These are phyloP conservation scores for Coniella lustricola DNA, from an alignment of 2,329 filamentous ascomycete species.

Conservation along the genomic window DNA sequence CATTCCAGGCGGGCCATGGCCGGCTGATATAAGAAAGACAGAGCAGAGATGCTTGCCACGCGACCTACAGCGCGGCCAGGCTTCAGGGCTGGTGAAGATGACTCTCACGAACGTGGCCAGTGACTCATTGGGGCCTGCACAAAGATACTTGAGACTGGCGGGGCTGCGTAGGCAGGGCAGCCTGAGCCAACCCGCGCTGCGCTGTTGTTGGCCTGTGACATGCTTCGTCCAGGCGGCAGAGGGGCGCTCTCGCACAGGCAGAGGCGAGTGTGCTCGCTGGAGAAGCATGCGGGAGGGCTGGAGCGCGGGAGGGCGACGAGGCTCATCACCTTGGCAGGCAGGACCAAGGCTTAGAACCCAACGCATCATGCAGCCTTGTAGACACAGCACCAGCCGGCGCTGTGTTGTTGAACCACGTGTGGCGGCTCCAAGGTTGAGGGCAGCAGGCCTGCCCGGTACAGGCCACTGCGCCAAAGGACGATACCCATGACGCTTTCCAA, in stretches of 20 bases:
- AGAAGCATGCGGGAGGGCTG: neutral
- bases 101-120: neutral
- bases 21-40: constrained; percentile 1
- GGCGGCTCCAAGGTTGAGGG: constrained; percentile 3
- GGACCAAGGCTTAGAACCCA: neutral
- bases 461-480: neutral
- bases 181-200: too few relatives aligned
- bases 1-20: neutral
- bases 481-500: too few relatives aligned
- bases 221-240: too few relatives aligned
- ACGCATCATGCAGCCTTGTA: constrained; percentile 1
- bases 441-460: neutral
- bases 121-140: neutral
- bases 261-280: too few relatives aligned
- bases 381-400: neutral
- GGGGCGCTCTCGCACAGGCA: too few relatives aligned
- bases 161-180: too few relatives aligned
- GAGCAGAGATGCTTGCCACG: neutral
- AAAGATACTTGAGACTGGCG: neutral
- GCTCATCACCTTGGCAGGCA: neutral
- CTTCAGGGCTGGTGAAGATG: neutral
- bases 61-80: neutral
- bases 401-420: neutral
- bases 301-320: neutral
- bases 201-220: too few relatives aligned